Evolutionary conservation across 768 basidiomycete genomes (phyloP), one percentile per base, ranked within the genome.

Genomic region (Melanogaster broomeanus): DNA sequence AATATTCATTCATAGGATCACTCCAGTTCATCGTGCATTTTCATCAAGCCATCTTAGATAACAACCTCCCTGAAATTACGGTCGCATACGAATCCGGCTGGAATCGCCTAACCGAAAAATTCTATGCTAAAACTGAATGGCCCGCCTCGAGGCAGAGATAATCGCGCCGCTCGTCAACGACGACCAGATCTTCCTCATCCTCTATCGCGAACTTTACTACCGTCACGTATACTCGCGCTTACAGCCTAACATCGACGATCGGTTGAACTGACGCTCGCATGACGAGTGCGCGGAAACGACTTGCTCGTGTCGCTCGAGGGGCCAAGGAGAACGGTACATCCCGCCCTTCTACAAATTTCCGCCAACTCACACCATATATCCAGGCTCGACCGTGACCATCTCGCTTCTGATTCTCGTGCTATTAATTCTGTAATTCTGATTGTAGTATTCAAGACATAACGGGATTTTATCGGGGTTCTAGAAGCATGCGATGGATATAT

Each of bases 41-140:
- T 70, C 90, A 96, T 65, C 84, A 96, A 78, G 89, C 94, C 19
- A 90, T 98, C 31, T 76, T 89, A 45, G 85, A 93, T 39, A 93
- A 95, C 68, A 96, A 98, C 71, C 80, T 97, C 3, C 76, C 84
- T 5, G 90, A 94, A 62, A 96, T 99, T 59, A 92, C 90, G 5
- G 78, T 87, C 19, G 92, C 94, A 45, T 99, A 99, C 65, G 95
- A 98, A 74, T 92, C 88, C 45, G 94, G 94, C 6, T 99, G 95
- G 95, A 96, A 94, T 72, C 87, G 90, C 56, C 85, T 95, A 66
- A 97, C 96, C 0, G 92, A 97, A 76, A 94, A 95, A 75, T 94
- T 88, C 75, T 99, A 97, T 63, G 70, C 92, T 6, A 91, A 88
- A 68, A 85, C 85, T 3, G 96, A 99, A 68, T 98, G 96, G 96